These are phyloP conservation scores for Austroboletus eburneus DNA, from an alignment of 768 basidiomycete genomes.

Conservation along the genomic window DNA sequence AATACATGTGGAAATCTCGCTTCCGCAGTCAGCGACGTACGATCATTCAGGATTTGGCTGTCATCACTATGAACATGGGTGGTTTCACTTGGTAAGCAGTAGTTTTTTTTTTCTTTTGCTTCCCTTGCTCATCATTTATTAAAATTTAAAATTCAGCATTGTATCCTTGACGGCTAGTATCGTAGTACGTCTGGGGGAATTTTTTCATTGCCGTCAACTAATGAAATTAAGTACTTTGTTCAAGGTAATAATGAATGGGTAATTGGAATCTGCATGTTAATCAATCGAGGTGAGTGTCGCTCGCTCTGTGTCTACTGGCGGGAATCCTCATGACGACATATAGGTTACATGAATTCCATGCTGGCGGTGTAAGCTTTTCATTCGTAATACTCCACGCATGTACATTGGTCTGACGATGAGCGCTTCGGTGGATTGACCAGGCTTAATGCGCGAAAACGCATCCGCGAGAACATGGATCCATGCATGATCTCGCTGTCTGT, in stretches of 20 bases:
- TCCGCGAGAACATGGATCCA: background rate
- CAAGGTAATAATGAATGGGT: slow-evolving; percentile 1
- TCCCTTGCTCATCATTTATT: background rate
- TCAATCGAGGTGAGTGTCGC: slow-evolving; percentile 4
- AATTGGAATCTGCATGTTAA: background rate
- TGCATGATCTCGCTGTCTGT: background rate
- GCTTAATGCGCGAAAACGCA: background rate
- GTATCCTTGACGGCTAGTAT: background rate
- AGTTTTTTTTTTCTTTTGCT: background rate
- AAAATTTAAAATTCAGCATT: background rate
- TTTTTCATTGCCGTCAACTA: background rate
- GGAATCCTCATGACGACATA: background rate
- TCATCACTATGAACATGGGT: slow-evolving; percentile 11
- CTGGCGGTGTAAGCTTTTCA: slow-evolving; percentile 7
- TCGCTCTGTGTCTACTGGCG: background rate
- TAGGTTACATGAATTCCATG: slow-evolving; percentile 16
- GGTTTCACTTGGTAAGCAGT: slow-evolving; percentile 9
- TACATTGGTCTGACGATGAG: too few species aligned
- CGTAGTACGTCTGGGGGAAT: slow-evolving; percentile 1
- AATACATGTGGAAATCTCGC: slow-evolving; percentile 18
- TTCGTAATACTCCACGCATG: too few species aligned
- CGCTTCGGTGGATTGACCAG: background rate
- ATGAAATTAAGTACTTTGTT: background rate
- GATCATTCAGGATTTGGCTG: slow-evolving; percentile 7
- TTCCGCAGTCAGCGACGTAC: slow-evolving; percentile 5